These are phyloP conservation scores for Fusarium miscanthi DNA, from an alignment of 2,329 filamentous ascomycete species.

Conservation along the genomic window DNA sequence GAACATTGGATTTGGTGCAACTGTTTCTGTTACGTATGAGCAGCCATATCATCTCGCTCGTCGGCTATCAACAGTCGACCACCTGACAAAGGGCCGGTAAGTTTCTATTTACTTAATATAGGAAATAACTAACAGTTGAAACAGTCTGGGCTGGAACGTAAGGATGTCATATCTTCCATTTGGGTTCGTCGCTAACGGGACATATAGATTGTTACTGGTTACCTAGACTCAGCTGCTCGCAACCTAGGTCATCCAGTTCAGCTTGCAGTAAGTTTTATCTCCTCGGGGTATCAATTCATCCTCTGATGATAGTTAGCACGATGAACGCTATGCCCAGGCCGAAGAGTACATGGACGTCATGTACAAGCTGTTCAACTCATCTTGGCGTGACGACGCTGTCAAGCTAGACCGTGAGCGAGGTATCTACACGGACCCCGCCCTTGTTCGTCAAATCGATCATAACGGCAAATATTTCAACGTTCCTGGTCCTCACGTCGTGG, in stretches of 20 bases:
- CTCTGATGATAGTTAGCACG: conserved; percentile 58
- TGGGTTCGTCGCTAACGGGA: conserved; percentile 42
- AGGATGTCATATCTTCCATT: conserved; percentile 16
- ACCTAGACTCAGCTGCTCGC: conserved; percentile 74
- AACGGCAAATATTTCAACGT: conserved; percentile 71
- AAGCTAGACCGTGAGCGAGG: conserved; percentile 67
- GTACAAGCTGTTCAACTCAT: conserved; percentile 75
- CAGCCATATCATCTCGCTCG: conserved; percentile 76
- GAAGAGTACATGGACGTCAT: conserved; percentile 73
- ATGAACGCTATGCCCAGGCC: conserved; percentile 72
- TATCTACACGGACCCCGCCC: conserved; percentile 63
- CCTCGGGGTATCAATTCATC: not conserved
- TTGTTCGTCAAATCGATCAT: conserved; percentile 75
- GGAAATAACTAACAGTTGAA: not conserved
- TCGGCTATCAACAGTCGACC: conserved; percentile 73
- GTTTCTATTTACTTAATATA: not conserved
- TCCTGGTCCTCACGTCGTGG: conserved; percentile 72
- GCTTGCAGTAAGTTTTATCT: conserved; percentile 38
- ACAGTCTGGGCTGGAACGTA: conserved; percentile 66
- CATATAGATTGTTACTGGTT: conserved; percentile 72
- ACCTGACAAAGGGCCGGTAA: conserved; percentile 71
- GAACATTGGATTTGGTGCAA: conserved; percentile 76
- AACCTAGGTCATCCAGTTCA: conserved; percentile 72
- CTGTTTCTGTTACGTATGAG: conserved; percentile 76
- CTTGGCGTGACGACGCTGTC: conserved; percentile 75